Evolutionary conservation across 2,329 filamentous ascomycete genomes (phyloP).

Genomic region (Clarireedia monteithiana): DNA sequence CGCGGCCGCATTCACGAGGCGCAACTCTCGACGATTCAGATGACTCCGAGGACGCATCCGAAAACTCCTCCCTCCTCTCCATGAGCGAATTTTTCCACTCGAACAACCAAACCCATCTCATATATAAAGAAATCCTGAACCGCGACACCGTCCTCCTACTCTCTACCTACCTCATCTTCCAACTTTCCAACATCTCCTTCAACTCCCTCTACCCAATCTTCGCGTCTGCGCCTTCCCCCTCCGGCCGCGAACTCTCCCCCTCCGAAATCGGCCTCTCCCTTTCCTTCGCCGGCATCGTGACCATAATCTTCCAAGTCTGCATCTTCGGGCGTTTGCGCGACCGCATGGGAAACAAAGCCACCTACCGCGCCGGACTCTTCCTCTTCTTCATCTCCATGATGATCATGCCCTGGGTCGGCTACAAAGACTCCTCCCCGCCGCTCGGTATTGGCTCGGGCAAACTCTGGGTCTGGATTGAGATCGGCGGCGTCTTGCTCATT

Average conservation of each 20-base stretch:
- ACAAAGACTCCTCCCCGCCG: constrained; percentile 51
- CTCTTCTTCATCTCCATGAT: constrained; percentile 77
- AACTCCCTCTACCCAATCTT: constrained; percentile 96
- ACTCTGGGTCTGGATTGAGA: constrained; percentile 67
- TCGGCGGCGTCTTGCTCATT: constrained; percentile 72
- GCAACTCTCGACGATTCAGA: constrained; percentile 30
- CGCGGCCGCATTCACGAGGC: constrained; percentile 33
- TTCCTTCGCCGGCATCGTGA: constrained; percentile 75
- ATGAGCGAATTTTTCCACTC: constrained; percentile 30
- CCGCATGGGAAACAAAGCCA: constrained; percentile 75
- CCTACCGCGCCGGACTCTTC: constrained; percentile 70
- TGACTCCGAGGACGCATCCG: constrained; percentile 35
- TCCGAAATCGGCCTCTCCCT: constrained; percentile 78
- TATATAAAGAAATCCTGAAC: constrained; percentile 58
- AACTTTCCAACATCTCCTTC: constrained; percentile 89
- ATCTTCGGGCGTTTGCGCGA: constrained; percentile 74
- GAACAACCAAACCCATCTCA: constrained; percentile 39
- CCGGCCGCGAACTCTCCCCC: constrained; percentile 67
- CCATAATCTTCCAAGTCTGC: constrained; percentile 84
- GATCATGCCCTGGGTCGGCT: constrained; percentile 84
- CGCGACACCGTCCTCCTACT: constrained; percentile 77
- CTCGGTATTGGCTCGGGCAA: constrained; percentile 55
- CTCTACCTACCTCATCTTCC: constrained; percentile 83
- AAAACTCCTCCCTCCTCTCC: constrained; percentile 24
- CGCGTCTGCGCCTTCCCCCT: constrained; percentile 64